Evolutionary conservation across 2,329 filamentous ascomycete genomes (phyloP).

Genomic region (Colletotrichum tanaceti): DNA sequence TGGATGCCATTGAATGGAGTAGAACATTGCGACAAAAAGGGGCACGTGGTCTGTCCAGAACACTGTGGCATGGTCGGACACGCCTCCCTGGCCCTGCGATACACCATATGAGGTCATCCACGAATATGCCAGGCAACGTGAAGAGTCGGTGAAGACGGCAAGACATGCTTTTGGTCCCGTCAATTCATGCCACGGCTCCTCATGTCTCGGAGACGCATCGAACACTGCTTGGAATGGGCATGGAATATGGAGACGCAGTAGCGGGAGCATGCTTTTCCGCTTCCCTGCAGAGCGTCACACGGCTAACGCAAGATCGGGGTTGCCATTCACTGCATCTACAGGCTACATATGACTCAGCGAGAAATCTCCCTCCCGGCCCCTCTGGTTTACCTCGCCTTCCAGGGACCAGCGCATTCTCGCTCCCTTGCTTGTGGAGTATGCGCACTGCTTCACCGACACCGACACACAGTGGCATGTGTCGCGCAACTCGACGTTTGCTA

Average conservation of each 20-base stretch:
- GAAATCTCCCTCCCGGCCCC: not conserved
- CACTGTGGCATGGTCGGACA: constrained; percentile 26
- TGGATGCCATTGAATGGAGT: constrained; percentile 32
- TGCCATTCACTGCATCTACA: constrained; percentile 35
- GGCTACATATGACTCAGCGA: constrained; percentile 33
- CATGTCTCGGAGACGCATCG: constrained; percentile 40
- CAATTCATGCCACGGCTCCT: constrained; percentile 28
- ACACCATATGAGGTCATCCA: constrained; percentile 37
- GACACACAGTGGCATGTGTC: constrained; percentile 23
- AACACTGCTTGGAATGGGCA: constrained; percentile 37
- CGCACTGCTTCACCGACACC: constrained; percentile 33
- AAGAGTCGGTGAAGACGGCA: constrained; percentile 42
- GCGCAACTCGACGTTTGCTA: constrained; percentile 27
- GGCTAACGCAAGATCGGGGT: constrained; percentile 29
- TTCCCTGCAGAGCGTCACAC: constrained; percentile 40
- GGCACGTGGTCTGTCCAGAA: constrained; percentile 17
- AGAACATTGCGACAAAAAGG: constrained; percentile 11
- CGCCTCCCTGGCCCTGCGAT: constrained; percentile 17
- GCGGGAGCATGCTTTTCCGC: constrained; percentile 35
- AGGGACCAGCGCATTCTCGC: constrained; percentile 1
- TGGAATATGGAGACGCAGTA: constrained; percentile 39
- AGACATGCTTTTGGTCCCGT: constrained; percentile 19
- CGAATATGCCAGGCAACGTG: constrained; percentile 29
- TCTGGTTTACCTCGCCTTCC: not conserved
- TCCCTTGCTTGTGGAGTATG: constrained; percentile 32